These are phyloP conservation scores for Bretschneidera sinensis DNA, from an alignment of 345 rosid genomes.

Conservation along the genomic window DNA sequence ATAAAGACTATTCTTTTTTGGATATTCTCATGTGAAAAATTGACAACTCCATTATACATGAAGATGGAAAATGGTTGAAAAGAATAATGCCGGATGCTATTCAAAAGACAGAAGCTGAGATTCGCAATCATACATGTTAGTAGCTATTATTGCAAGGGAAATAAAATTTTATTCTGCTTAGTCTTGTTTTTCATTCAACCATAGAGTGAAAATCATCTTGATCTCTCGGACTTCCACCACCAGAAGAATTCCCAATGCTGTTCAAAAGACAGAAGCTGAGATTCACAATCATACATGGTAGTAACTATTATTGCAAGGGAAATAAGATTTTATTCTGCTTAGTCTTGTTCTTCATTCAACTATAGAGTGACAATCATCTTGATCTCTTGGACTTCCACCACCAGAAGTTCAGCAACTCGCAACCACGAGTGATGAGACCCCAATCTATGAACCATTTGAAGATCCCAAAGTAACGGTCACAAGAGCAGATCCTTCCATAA, in stretches of 20 bases:
- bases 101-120: no score
- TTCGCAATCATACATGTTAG: not conserved
- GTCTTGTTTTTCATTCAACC: not conserved
- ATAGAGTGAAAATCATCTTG: not conserved
- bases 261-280: no score
- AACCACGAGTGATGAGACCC: not conserved
- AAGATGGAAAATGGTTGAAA: no score
- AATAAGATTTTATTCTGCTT: not conserved
- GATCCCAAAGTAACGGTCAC: conserved; percentile 17
- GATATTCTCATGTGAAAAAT: no score
- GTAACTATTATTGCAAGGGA: not conserved
- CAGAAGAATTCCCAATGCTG: no score
- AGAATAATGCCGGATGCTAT: no score
- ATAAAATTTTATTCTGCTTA: not conserved
- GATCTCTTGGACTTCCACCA: not conserved
- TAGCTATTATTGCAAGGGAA: not conserved
- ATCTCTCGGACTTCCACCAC: not conserved
- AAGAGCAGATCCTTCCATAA: conserved; percentile 34
- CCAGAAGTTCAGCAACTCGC: not conserved
- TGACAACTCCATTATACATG: not conserved
- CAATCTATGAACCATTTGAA: not conserved
- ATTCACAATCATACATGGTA: not conserved
- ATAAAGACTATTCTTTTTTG: not conserved
- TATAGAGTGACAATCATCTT: not conserved
- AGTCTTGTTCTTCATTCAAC: not conserved